phyloP scores from a whole-genome alignment of 768 basidiomycete genomes.

The Candolleomyces aberdarensis region DNA sequence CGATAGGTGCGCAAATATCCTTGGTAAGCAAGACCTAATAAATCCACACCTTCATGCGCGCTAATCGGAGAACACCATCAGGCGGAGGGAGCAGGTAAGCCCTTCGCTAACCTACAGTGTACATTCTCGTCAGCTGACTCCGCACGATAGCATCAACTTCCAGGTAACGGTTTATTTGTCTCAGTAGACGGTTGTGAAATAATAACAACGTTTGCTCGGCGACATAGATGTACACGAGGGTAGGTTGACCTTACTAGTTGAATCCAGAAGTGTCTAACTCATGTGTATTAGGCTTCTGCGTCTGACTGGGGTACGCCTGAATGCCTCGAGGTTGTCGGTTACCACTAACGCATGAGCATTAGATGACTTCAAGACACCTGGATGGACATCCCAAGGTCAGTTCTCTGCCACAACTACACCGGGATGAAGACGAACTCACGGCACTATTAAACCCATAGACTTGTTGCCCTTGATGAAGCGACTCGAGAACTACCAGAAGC shows the following conservation, averaged over 20 bases:
- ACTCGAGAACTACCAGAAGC: constrained; percentile 78
- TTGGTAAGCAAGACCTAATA: constrained; percentile 31
- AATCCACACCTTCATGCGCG: not conserved
- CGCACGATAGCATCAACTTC: constrained; percentile 62
- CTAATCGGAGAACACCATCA: constrained; percentile 12
- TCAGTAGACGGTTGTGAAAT: not conserved
- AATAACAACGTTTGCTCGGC: not conserved
- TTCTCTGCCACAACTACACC: not conserved
- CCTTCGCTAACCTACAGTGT: not conserved
- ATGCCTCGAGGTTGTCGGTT: not conserved
- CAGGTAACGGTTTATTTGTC: constrained; percentile 35
- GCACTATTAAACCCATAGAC: constrained; percentile 33
- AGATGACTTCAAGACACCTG: constrained; percentile 73
- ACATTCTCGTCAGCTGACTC: not conserved
- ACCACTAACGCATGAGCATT: constrained; percentile 5
- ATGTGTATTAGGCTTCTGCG: constrained; percentile 49
- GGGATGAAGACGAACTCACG: not conserved
- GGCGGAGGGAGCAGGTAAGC: constrained; percentile 55
- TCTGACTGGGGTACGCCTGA: constrained; percentile 60
- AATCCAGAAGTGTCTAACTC: not conserved
- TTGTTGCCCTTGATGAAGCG: constrained; percentile 72
- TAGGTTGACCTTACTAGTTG: constrained; percentile 16
- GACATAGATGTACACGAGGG: constrained; percentile 63
- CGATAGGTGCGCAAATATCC: constrained; percentile 61
- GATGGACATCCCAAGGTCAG: constrained; percentile 63